Evolutionary conservation across 2,329 filamentous ascomycete species (phyloP).

Genomic region (Penicillium occitanis): DNA sequence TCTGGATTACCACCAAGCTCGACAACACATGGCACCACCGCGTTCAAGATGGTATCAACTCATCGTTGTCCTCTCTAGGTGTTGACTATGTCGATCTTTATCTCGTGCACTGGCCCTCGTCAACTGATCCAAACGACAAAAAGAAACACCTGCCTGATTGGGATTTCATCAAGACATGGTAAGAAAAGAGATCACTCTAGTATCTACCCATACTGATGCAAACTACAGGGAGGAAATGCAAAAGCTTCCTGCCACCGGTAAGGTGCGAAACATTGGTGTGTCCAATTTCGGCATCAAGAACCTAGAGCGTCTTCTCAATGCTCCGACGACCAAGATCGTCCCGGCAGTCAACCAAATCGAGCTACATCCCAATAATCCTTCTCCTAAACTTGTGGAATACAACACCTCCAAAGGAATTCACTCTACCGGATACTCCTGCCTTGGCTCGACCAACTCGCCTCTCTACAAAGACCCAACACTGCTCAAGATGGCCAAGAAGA

Average conservation of each 20-base stretch:
- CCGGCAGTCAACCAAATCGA: conserved; percentile 58
- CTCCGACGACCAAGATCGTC: conserved; percentile 57
- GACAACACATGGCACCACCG: conserved; percentile 65
- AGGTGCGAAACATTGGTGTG: conserved; percentile 78
- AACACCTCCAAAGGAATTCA: conserved; percentile 56
- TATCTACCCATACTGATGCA: conserved; percentile 26
- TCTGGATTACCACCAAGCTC: conserved; percentile 70
- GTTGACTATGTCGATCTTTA: conserved; percentile 71
- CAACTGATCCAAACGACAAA: conserved; percentile 52
- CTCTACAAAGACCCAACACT: conserved; percentile 56
- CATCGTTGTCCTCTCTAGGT: conserved; percentile 63
- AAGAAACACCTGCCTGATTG: conserved; percentile 70
- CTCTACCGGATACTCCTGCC: conserved; percentile 57
- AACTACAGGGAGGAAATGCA: conserved; percentile 51
- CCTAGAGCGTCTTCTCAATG: conserved; percentile 71
- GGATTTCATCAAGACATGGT: conserved; percentile 79
- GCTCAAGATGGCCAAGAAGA: conserved; percentile 55
- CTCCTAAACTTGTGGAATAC: conserved; percentile 55
- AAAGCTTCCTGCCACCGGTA: conserved; percentile 51
- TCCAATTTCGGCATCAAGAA: conserved; percentile 84
- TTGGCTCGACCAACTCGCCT: conserved; percentile 56
- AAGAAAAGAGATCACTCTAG: conserved; percentile 58
- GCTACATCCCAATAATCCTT: conserved; percentile 68
- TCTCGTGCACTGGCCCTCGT: conserved; percentile 66
- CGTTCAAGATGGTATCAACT: conserved; percentile 62